Evolutionary conservation across 2,329 filamentous ascomycete species (phyloP).

Genomic region (Sphaceloma murrayae): DNA sequence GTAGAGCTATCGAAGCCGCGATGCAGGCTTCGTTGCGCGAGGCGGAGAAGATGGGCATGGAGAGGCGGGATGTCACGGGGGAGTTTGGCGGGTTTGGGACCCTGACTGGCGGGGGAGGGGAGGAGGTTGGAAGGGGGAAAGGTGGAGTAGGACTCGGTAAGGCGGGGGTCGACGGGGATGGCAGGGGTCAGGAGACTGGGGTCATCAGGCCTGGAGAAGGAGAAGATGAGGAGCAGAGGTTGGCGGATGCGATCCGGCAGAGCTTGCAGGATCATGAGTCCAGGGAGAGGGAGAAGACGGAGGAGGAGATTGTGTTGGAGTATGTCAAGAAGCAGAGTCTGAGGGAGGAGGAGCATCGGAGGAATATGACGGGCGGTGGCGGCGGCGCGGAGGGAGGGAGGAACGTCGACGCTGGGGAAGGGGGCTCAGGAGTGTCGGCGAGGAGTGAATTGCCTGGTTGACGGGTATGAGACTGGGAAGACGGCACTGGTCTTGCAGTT

Average conservation of each 20-base stretch:
- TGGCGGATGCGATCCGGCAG: slow-evolving; percentile 26
- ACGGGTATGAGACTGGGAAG: neutral
- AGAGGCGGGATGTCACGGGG: neutral
- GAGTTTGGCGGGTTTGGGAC: slow-evolving; percentile 1
- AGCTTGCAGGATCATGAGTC: slow-evolving; percentile 31
- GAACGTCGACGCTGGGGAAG: slow-evolving; percentile 8
- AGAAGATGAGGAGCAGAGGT: slow-evolving; percentile 25
- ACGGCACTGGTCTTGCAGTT: neutral
- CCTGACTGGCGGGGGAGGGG: neutral
- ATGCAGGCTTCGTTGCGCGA: slow-evolving; percentile 36
- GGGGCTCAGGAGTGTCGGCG: neutral
- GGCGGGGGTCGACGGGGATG: neutral
- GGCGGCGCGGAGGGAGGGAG: slow-evolving; percentile 6
- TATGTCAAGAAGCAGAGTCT: slow-evolving; percentile 70
- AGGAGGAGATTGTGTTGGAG: slow-evolving; percentile 66
- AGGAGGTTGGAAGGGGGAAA: neutral
- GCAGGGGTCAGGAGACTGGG: slow-evolving; percentile 2
- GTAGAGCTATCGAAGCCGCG: slow-evolving; percentile 36
- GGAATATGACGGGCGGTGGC: slow-evolving; percentile 22
- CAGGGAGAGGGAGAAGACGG: slow-evolving; percentile 37
- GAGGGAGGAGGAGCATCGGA: slow-evolving; percentile 50
- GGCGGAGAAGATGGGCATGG: neutral
- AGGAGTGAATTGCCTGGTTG: neutral
- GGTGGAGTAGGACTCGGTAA: neutral
- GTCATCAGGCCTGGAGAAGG: slow-evolving; percentile 24